Conservation (phyloP, 495 filamentous ascomycete species). For the Penicillium odoratum region DNA sequence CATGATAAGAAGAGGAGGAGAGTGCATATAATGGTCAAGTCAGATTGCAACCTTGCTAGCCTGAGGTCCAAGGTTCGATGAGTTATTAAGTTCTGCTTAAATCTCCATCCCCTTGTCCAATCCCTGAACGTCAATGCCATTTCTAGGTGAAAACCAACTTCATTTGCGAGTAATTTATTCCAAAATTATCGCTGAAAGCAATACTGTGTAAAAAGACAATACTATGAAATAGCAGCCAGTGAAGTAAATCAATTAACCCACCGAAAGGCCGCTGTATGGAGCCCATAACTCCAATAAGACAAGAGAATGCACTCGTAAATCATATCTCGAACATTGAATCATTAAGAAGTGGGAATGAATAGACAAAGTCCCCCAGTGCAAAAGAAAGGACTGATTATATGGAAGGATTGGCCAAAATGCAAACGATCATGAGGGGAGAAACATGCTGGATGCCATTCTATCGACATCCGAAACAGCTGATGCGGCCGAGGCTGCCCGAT, state of each 20-base stretch:
- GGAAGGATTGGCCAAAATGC: neutral
- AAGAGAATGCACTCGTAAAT: neutral
- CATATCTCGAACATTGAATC: neutral
- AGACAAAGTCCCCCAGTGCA: neutral
- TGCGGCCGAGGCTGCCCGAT: constrained; percentile 25
- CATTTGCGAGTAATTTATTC: neutral
- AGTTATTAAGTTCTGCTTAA: neutral
- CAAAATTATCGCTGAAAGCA: neutral
- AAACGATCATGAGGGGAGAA: constrained; percentile 1
- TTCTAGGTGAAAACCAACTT: neutral
- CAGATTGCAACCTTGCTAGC: neutral
- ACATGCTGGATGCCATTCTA: constrained; percentile 17
- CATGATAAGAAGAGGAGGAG: neutral
- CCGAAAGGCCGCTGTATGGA: neutral
- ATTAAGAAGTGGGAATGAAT: neutral
- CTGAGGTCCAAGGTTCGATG: neutral
- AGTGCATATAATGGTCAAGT: neutral
- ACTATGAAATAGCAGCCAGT: neutral
- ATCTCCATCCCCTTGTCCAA: neutral
- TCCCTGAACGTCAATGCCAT: neutral
- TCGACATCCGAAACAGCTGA: constrained; percentile 29
- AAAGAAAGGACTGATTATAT: neutral
- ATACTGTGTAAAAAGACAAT: neutral
- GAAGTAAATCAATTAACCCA: neutral
- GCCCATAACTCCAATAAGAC: neutral